These are phyloP conservation scores for Apiotrichum brassicae DNA, from an alignment of 1,284 basidiomycete species.

Conservation along the genomic window DNA sequence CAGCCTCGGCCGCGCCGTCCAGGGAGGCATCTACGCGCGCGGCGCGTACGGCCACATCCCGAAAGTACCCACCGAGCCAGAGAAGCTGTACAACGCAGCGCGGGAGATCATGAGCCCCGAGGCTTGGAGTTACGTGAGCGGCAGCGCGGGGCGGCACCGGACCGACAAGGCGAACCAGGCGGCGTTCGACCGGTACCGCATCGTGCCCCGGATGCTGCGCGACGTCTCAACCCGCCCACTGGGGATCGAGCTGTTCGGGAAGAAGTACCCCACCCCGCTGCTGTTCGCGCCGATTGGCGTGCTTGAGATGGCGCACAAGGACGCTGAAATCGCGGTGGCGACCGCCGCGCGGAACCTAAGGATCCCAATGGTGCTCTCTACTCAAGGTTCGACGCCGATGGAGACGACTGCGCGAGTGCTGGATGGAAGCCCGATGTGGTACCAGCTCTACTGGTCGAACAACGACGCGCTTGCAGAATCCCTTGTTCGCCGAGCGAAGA, in stretches of 20 bases:
- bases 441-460: conserved; percentile 68
- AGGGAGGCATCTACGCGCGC: conserved; percentile 9
- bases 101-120: conserved; percentile 5
- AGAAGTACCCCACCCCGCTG: conserved; percentile 58
- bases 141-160: conserved; percentile 16
- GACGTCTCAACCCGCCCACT: conserved; percentile 59
- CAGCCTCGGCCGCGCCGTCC: conserved; percentile 6
- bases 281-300: conserved; percentile 68
- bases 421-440: conserved; percentile 61
- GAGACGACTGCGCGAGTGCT: conserved; percentile 66
- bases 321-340: conserved; percentile 62
- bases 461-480: conserved; percentile 40
- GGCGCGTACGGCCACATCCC: conserved; percentile 11
- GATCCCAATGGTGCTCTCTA: conserved; percentile 65
- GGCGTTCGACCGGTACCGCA: conserved; percentile 27
- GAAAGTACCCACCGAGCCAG: conserved; percentile 6
- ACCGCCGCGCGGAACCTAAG: conserved; percentile 59
- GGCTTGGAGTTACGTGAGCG: conserved; percentile 15
- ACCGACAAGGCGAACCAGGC: conserved; percentile 11
- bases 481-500: conserved; percentile 51
- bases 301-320: conserved; percentile 59
- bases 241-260: conserved; percentile 59
- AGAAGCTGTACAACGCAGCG: conserved; percentile 5
- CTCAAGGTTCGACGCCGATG: conserved; percentile 62
- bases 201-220: conserved; percentile 69